These are phyloP conservation scores for Arthroderma uncinatum DNA, from an alignment of 2,329 filamentous ascomycete species.

Conservation along the genomic window DNA sequence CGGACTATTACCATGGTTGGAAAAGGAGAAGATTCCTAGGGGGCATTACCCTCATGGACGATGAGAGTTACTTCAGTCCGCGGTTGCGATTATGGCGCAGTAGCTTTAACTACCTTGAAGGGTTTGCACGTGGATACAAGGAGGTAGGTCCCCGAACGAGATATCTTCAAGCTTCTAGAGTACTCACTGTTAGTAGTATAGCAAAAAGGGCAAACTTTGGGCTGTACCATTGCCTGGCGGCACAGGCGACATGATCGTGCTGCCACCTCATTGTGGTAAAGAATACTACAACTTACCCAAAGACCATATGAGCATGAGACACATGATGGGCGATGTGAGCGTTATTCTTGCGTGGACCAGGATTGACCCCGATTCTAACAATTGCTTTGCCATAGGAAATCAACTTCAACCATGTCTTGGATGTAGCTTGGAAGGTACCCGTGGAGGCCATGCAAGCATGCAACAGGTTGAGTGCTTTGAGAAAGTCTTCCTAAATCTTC, in stretches of 20 bases:
- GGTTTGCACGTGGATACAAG: background rate
- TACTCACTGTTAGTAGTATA: background rate
- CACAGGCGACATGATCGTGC: background rate
- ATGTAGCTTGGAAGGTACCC: background rate
- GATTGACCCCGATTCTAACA: background rate
- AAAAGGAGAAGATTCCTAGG: background rate
- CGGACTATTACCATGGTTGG: constrained; percentile 1
- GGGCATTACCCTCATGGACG: background rate
- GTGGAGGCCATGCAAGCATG: constrained; percentile 1
- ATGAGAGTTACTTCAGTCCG: constrained; percentile 3
- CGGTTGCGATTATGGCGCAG: background rate
- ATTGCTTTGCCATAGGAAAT: background rate
- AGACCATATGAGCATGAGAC: constrained; percentile 1
- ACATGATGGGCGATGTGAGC: background rate
- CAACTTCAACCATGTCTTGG: background rate
- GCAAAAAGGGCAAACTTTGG: constrained; percentile 1
- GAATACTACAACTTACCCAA: background rate
- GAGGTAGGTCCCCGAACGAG: background rate
- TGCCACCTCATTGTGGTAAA: background rate
- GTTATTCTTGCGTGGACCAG: background rate
- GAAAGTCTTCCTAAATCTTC: background rate
- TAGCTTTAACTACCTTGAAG: background rate
- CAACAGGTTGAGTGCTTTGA: background rate
- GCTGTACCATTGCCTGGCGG: background rate
- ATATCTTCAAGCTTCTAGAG: background rate